Evolutionary conservation across 192 early-diverging fungal genomes (phyloP).

Genomic region (Backusella mclennaniae): DNA sequence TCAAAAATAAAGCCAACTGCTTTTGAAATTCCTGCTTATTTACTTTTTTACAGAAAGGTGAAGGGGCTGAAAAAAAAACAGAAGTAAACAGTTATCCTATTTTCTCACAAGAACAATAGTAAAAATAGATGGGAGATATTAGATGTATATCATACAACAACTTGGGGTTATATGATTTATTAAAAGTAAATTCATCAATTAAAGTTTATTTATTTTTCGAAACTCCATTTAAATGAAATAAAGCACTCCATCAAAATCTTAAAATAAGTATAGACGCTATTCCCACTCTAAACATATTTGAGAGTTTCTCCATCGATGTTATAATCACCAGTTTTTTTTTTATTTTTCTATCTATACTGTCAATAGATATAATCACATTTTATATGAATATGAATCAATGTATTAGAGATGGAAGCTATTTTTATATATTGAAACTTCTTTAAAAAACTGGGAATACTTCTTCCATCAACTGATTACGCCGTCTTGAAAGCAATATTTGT

Average conservation of each 20-base stretch:
- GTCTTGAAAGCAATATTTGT: background rate
- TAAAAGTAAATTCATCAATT: background rate
- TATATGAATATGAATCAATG: background rate
- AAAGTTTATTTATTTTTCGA: background rate
- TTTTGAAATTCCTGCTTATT: background rate
- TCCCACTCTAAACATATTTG: background rate
- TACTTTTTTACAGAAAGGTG: background rate
- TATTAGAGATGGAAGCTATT: background rate
- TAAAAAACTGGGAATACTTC: background rate
- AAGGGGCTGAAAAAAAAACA: background rate
- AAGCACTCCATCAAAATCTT: background rate
- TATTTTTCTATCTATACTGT: background rate
- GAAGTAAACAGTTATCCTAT: background rate
- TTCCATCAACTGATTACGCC: background rate
- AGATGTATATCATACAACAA: background rate
- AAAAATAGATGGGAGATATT: background rate
- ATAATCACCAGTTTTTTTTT: background rate
- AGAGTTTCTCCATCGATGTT: background rate
- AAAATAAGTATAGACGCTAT: background rate
- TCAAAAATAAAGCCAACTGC: background rate
- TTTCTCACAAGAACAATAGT: background rate
- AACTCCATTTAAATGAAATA: conserved; percentile 1
- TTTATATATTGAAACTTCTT: background rate
- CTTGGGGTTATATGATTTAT: background rate
- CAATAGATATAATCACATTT: background rate